Evolutionary conservation across 345 rosid species (phyloP), one percentile per base, ranked within the genome.

Genomic region (Odontarrhena argentea): DNA sequence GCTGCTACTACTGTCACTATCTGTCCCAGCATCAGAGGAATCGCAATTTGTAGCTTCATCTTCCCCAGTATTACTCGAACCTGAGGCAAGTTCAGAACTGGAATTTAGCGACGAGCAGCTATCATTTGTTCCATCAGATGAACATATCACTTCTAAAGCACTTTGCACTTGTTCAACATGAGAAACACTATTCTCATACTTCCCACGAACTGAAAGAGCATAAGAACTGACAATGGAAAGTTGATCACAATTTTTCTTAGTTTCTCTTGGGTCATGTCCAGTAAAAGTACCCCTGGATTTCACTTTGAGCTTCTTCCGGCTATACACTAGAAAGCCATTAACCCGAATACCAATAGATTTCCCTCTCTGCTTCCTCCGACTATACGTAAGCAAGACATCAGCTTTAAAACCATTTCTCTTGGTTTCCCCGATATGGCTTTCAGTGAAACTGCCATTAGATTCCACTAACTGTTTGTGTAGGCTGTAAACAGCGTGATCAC

Each of bases 81-180:
- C 79, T 54, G 75, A 82, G 70, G 68, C 71, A 77, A 77, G 77
- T 63, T 78, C 89, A 58, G 76, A 37, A 60, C 75, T 83, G 15
- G 93, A 85, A 70, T 76, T 85, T 22, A 86, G 80, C 61, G 87
- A 86, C 13, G 94, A 86, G 65, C 84, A 87, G 65, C 86, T 79
- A 68, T 80, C 89, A 81, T 86, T 80, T 71, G 63, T 78, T 74
- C 74, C 78, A 77, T 74, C 66, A 36, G 80, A 74, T 54, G 55
- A 49, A 44, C 28, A 65, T 44, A 75, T 72, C 47, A 67, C 69
- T 50, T 52, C 61, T 54, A 18, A 43, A 32, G 61, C 15, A 46
- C 44, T 62, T 54, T 15, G 24, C 22, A 7, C 12, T 62, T 62
- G 44, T 62, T 50, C 69, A 61, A 49, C 59, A 13, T 70, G 74